These are phyloP conservation scores for Paramecium octaurelia DNA, from an alignment of 73 alveolate genomes.

Conservation along the genomic window DNA sequence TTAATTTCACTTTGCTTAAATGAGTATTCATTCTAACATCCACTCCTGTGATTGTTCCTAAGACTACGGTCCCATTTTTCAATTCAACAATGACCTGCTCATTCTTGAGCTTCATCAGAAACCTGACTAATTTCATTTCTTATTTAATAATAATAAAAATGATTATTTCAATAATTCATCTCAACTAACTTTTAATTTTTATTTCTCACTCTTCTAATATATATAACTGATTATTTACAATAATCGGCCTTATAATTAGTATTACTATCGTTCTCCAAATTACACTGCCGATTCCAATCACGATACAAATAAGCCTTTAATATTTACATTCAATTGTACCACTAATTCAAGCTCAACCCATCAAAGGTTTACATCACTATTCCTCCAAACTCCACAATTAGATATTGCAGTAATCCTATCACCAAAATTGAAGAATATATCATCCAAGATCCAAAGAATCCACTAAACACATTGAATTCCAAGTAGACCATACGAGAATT, in stretches of 20 bases:
- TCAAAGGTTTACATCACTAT: constrained; percentile 60
- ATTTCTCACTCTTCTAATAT: neutral
- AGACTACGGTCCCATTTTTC: constrained; percentile 98
- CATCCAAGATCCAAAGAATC: constrained; percentile 65
- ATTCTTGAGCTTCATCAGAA: constrained; percentile 94
- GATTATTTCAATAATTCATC: neutral
- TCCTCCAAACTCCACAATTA: constrained; percentile 72
- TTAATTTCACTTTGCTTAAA: constrained; percentile 91
- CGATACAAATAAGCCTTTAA: constrained; percentile 69
- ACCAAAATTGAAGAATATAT: constrained; percentile 69
- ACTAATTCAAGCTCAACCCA: constrained; percentile 79
- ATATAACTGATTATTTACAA: neutral
- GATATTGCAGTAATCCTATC: constrained; percentile 69
- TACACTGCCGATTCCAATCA: constrained; percentile 66
- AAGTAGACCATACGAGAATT: constrained; percentile 87
- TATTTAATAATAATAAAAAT: neutral
- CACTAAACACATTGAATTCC: constrained; percentile 79
- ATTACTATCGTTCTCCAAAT: constrained; percentile 21
- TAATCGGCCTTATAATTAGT: neutral
- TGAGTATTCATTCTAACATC: constrained; percentile 97
- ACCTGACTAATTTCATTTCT: constrained; percentile 90
- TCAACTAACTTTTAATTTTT: neutral
- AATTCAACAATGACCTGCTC: constrained; percentile 98
- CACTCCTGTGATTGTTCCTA: constrained; percentile 94
- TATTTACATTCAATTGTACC: constrained; percentile 36